A percentile compares a stretch with the other conserved stretches of the same genome.
Evolutionary conservation across 257 asterid species (phyloP).

Genomic region (Solanum ossicruentum): DNA sequence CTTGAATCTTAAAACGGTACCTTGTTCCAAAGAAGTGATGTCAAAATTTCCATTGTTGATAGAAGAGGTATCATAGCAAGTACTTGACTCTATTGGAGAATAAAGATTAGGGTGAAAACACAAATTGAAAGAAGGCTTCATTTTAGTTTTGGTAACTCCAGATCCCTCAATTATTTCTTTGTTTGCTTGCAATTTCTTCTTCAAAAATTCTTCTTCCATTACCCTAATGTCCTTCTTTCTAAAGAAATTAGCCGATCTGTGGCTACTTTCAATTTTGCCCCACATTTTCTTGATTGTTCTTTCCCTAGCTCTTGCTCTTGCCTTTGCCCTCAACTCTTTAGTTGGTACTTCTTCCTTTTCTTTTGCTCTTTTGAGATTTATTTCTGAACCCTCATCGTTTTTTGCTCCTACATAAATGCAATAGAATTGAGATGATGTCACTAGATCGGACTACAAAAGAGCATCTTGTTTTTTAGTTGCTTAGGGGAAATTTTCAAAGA

Average conservation of each 20-base stretch:
- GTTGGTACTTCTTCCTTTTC: background rate
- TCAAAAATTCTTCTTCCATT: background rate
- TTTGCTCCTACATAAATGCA: background rate
- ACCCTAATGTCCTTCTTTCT: background rate
- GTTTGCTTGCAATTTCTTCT: background rate
- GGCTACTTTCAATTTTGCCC: conserved; percentile 2
- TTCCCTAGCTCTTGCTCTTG: conserved; percentile 86
- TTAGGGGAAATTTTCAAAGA: background rate
- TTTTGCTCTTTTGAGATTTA: background rate
- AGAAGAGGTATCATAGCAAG: background rate
- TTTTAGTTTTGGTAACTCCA: conserved; percentile 13
- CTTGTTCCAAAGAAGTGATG: conserved; percentile 29
- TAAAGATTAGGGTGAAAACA: conserved; percentile 26
- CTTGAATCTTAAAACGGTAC: conserved; percentile 8
- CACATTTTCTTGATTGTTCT: conserved; percentile 55
- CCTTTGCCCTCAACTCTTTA: conserved; percentile 60
- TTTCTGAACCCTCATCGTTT: background rate
- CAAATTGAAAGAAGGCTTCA: conserved; percentile 13
- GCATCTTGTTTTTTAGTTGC: background rate
- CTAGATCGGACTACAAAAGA: background rate
- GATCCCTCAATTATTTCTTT: conserved; percentile 28
- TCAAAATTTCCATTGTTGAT: conserved; percentile 29
- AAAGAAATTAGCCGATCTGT: background rate
- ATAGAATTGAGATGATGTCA: background rate
- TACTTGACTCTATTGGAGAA: background rate